Evolutionary conservation across 805 yeast genomes (phyloP).

Genomic region (Debaryomyces hansenii): DNA sequence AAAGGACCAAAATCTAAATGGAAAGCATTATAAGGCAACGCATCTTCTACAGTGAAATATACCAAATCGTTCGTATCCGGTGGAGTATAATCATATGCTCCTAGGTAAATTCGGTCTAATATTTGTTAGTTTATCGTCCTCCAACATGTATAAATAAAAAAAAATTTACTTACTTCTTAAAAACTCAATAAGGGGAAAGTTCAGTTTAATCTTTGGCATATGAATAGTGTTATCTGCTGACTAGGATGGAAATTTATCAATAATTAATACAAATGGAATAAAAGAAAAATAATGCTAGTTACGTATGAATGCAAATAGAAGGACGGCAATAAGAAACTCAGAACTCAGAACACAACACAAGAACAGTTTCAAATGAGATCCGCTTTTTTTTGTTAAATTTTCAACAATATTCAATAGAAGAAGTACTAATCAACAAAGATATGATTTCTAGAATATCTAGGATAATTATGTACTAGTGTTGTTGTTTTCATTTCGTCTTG

Average conservation of each 20-base stretch:
- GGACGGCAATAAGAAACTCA: conserved; percentile 6
- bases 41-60: conserved; percentile 89
- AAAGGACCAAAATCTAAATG: conserved; percentile 96
- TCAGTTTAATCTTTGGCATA: conserved; percentile 18
- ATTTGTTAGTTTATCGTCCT: conserved; percentile 22
- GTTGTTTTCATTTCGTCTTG: conserved; percentile 6
- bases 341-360: neutral
- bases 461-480: neutral
- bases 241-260: neutral
- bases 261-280: too few relatives aligned
- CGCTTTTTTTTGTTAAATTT: neutral
- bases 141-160: too few relatives aligned
- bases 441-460: neutral
- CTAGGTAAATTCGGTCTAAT: conserved; percentile 73
- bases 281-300: neutral
- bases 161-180: conserved; percentile 35
- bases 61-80: conserved; percentile 72
- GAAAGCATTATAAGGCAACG: conserved; percentile 90
- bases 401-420: neutral
- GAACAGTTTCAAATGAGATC: neutral
- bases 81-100: conserved; percentile 82
- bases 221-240: neutral
- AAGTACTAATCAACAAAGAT: neutral
- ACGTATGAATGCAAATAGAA: conserved; percentile 8
- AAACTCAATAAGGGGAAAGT: conserved; percentile 42